Conservation (phyloP, 768 basidiomycete genomes). For the Melanogaster broomeanus region DNA sequence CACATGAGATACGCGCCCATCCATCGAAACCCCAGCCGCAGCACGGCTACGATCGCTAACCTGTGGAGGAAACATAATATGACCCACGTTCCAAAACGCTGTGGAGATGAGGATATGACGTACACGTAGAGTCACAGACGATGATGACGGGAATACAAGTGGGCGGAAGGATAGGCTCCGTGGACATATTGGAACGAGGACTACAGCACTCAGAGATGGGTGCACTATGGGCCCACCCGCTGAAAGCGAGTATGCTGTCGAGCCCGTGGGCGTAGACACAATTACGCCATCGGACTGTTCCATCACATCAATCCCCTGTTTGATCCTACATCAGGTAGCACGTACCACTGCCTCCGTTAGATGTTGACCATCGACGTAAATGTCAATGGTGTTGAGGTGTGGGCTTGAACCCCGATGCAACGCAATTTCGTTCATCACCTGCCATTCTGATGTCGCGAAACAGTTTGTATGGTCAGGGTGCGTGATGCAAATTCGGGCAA, state of each 20-base stretch:
- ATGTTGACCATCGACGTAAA: constrained; percentile 92
- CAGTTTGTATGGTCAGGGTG: background rate
- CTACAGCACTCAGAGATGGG: constrained; percentile 85
- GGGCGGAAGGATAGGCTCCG: constrained; percentile 91
- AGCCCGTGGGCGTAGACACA: constrained; percentile 94
- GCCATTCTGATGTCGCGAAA: constrained; percentile 61
- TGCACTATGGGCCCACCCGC: constrained; percentile 97
- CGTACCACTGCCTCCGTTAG: constrained; percentile 93
- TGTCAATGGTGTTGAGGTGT: constrained; percentile 91
- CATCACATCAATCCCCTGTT: constrained; percentile 13
- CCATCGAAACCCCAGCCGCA: constrained; percentile 90
- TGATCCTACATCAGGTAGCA: constrained; percentile 20
- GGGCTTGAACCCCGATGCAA: constrained; percentile 90
- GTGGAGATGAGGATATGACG: constrained; percentile 24
- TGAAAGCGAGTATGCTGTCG: constrained; percentile 94
- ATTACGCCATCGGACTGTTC: constrained; percentile 88
- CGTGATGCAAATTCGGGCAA: background rate
- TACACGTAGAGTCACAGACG: constrained; percentile 73
- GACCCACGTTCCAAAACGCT: constrained; percentile 1
- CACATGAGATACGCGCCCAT: constrained; percentile 83
- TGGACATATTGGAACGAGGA: constrained; percentile 95
- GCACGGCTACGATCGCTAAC: constrained; percentile 85
- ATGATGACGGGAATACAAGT: constrained; percentile 84
- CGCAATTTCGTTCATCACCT: constrained; percentile 97
- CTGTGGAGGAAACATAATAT: constrained; percentile 38